These are phyloP conservation scores for Nothopassalora personata DNA, from an alignment of 2,329 filamentous ascomycete species.

Conservation along the genomic window DNA sequence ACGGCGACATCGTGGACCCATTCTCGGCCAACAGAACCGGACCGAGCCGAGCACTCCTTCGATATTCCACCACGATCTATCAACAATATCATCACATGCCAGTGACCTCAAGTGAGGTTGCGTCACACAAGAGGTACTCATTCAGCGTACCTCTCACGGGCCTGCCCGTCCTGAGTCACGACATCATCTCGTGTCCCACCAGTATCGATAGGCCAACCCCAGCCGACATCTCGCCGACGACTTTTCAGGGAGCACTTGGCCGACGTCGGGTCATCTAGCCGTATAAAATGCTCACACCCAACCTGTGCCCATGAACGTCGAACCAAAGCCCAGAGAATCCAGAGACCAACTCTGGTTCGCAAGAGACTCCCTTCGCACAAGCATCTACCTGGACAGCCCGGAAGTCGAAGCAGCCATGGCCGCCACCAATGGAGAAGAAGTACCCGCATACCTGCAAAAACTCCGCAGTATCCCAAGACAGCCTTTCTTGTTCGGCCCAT, in stretches of 20 bases:
- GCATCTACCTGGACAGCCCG: neutral
- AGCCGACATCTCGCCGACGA: neutral
- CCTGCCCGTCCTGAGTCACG: neutral
- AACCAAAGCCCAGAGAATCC: neutral
- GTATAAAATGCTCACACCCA: neutral
- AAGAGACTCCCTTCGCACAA: neutral
- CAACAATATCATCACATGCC: too few relatives aligned
- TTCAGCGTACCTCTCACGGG: too few relatives aligned
- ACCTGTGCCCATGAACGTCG: neutral
- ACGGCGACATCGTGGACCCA: too few relatives aligned
- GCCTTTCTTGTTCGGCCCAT: conserved; percentile 60
- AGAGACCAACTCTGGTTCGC: neutral
- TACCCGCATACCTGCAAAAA: conserved; percentile 20
- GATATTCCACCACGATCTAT: too few relatives aligned
- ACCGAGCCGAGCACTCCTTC: too few relatives aligned
- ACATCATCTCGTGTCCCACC: neutral
- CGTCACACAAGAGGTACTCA: too few relatives aligned
- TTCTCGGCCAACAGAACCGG: too few relatives aligned
- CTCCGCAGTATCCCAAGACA: conserved; percentile 51
- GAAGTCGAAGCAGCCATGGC: neutral
- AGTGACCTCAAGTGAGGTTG: too few relatives aligned
- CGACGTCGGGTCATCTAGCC: neutral
- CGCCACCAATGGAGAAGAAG: neutral
- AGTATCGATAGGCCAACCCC: neutral
- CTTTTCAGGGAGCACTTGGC: neutral